Evolutionary conservation across 495 filamentous ascomycete species (phyloP).

Genomic region (Penicillium canariense): DNA sequence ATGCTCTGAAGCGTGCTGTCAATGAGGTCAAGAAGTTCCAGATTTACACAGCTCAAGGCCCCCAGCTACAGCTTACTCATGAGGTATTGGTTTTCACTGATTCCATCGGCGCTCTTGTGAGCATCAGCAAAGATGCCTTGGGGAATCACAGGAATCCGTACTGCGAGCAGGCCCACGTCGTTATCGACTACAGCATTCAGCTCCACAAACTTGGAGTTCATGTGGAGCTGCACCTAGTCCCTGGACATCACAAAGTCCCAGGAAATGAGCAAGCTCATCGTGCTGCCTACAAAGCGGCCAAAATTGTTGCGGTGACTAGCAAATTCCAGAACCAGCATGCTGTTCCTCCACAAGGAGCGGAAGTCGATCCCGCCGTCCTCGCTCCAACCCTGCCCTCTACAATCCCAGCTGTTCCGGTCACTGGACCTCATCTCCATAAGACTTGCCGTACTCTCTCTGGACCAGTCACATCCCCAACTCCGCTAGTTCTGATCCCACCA

Average conservation of each 20-base stretch:
- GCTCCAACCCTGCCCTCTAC: background rate
- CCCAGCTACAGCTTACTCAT: background rate
- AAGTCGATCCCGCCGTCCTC: background rate
- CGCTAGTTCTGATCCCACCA: background rate
- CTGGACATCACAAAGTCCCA: background rate
- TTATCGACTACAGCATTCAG: background rate
- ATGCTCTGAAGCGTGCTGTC: background rate
- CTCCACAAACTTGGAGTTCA: background rate
- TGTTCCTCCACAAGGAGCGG: background rate
- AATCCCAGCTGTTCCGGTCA: background rate
- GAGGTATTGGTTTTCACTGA: conserved; percentile 4
- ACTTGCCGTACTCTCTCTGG: background rate
- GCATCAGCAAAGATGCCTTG: background rate
- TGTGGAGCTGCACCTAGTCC: conserved; percentile 1
- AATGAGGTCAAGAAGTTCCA: background rate
- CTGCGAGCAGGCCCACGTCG: background rate
- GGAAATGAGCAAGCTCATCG: background rate
- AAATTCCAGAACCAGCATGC: background rate
- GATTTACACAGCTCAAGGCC: background rate
- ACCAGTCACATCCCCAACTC: background rate
- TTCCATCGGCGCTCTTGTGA: background rate
- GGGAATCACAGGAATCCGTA: background rate
- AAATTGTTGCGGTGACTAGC: background rate
- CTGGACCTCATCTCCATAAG: background rate
- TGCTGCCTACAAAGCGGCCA: background rate